phyloP scores from a whole-genome alignment of 2,329 filamentous ascomycete species.

The Epichloe hybrida region DNA sequence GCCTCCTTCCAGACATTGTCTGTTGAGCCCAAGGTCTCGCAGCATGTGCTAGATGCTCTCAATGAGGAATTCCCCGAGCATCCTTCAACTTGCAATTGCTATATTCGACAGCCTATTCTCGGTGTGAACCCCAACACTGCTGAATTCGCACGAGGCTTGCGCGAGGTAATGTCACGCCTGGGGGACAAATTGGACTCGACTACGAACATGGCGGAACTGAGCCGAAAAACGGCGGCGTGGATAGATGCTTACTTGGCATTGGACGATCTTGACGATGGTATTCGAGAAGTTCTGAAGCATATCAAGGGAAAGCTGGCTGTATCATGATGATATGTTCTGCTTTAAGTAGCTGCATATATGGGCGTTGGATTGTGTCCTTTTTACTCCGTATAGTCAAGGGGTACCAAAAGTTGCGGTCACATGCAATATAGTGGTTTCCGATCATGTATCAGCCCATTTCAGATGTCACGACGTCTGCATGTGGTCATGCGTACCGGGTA shows the following conservation, averaged over 20 bases:
- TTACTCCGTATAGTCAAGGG: no score
- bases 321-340: neutral
- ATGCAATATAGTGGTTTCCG: no score
- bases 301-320: conserved; percentile 24
- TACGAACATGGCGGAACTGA: conserved; percentile 31
- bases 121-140: conserved; percentile 49
- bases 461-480: neutral
- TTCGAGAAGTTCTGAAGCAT: conserved; percentile 41
- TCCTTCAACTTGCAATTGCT: conserved; percentile 53
- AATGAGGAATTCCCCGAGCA: conserved; percentile 43
- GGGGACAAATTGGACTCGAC: conserved; percentile 34
- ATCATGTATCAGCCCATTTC: no score
- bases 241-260: conserved; percentile 36
- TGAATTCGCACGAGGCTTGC: conserved; percentile 60
- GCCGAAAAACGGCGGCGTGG: conserved; percentile 38
- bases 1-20: conserved; percentile 53
- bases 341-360: neutral
- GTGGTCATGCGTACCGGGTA: neutral
- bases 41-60: conserved; percentile 60
- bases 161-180: conserved; percentile 49
- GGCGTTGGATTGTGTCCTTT: neutral
- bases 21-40: conserved; percentile 51
- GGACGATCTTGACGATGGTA: conserved; percentile 39
- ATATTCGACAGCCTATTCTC: conserved; percentile 56
- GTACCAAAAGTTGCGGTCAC: no score